Percentiles rank a stretch among this genome's conserved stretches.
Conservation (phyloP, 352 stramenopile species). For the Lagenidium giganteum region DNA sequence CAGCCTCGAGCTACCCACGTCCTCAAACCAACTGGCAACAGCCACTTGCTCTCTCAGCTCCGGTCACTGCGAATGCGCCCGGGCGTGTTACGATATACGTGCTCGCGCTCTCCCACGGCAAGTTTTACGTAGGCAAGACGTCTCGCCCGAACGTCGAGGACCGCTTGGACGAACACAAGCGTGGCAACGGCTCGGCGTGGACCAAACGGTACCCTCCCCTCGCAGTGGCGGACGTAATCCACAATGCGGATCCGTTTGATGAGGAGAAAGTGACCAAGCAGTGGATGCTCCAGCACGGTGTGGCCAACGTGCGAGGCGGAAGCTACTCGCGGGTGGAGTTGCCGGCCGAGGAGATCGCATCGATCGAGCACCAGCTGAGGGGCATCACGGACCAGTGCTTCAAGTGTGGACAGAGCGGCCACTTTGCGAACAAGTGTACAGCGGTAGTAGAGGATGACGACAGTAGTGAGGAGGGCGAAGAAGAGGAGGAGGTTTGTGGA, state of each 20-base stretch:
- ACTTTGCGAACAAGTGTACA: conserved; percentile 15
- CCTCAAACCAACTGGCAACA: conserved; percentile 3
- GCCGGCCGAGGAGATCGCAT: conserved; percentile 1
- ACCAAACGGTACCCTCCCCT: conserved; percentile 11
- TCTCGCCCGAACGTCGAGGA: conserved; percentile 10
- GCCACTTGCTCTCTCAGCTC: conserved; percentile 2
- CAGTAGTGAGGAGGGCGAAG: conserved; percentile 2
- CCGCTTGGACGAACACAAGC: conserved; percentile 12
- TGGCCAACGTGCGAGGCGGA: conserved; percentile 11
- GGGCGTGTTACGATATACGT: conserved; percentile 14
- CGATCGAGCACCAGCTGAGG: conserved; percentile 8
- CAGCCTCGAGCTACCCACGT: conserved; percentile 3
- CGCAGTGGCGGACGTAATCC: conserved; percentile 3
- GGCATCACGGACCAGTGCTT: conserved; percentile 12
- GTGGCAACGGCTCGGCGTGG: conserved; percentile 11
- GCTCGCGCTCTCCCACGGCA: conserved; percentile 9
- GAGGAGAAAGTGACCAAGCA: conserved; percentile 16
- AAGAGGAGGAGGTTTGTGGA: conserved; percentile 5
- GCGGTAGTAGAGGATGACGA: conserved; percentile 4
- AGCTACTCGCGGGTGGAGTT: conserved; percentile 10
- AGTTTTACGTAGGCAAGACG: conserved; percentile 16
- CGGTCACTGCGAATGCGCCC: conserved; percentile 1
- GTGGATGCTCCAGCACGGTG: conserved; percentile 14
- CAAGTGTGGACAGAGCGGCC: conserved; percentile 10
- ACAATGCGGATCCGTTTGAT: conserved; percentile 14